Evolutionary conservation across 2,329 filamentous ascomycete genomes (phyloP).

Genomic region (Talaromyces pinophilus): DNA sequence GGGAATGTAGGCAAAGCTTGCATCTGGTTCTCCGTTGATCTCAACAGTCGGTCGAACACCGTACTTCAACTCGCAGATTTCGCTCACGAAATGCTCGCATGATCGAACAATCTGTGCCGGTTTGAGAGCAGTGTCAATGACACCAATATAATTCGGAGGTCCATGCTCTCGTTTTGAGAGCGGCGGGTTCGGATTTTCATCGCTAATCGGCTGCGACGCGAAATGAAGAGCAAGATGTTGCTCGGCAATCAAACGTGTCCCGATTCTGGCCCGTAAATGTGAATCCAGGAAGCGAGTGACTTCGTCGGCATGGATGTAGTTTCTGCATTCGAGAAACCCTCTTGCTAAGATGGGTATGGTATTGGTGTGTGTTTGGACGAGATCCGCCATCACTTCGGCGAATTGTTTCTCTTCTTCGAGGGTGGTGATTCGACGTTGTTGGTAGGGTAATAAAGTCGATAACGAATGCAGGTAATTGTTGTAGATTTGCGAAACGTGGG

Average conservation of each 20-base stretch:
- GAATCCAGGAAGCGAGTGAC: conserved; percentile 93
- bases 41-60: conserved; percentile 78
- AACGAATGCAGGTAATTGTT: conserved; percentile 94
- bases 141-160: conserved; percentile 74
- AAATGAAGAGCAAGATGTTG: conserved; percentile 92
- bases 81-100: conserved; percentile 87
- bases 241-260: conserved; percentile 89
- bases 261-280: conserved; percentile 89
- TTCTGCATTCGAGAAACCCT: conserved; percentile 88
- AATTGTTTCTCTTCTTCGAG: conserved; percentile 88
- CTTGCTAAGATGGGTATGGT: conserved; percentile 91
- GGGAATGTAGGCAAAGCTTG: conserved; percentile 90
- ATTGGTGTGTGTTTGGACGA: conserved; percentile 92
- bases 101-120: conserved; percentile 78
- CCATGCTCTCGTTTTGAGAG: conserved; percentile 29
- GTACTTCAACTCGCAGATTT: conserved; percentile 96
- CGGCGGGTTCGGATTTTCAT: conserved; percentile 49
- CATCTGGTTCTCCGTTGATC: conserved; percentile 81
- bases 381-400: conserved; percentile 86
- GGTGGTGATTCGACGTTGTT: conserved; percentile 69
- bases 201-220: conserved; percentile 69
- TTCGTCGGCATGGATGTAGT: conserved; percentile 78
- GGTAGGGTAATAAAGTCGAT: conserved; percentile 84
- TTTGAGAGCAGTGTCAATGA: conserved; percentile 86
- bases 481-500: conserved; percentile 91